Conservation (phyloP, 345 rosid genomes). For the Syzygium grande region DNA sequence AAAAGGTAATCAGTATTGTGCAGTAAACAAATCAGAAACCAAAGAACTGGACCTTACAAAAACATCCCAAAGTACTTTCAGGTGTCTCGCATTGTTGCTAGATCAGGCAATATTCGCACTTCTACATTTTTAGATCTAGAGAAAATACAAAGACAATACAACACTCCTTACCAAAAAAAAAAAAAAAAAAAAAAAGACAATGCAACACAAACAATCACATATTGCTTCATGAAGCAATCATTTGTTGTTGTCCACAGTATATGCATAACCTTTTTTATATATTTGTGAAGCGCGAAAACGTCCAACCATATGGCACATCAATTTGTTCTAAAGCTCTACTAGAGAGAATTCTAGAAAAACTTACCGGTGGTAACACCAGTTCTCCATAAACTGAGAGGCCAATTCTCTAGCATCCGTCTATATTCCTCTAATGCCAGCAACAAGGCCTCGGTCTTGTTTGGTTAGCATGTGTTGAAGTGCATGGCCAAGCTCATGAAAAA, state of each 20-base stretch:
- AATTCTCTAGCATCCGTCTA: conserved; percentile 91
- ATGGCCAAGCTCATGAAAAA: too few relatives aligned
- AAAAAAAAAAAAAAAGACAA: too few relatives aligned
- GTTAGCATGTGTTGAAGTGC: too few relatives aligned
- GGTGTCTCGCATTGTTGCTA: background rate
- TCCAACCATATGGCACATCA: background rate
- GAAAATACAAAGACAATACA: background rate
- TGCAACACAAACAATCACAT: background rate
- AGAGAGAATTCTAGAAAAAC: background rate
- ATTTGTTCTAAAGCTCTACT: background rate
- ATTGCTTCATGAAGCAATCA: background rate
- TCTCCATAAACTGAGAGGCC: conserved; percentile 92
- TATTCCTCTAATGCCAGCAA: conserved; percentile 15
- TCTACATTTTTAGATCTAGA: too few relatives aligned
- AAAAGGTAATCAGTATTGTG: background rate
- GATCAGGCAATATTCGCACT: background rate
- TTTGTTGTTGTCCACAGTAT: background rate
- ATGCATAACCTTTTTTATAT: background rate
- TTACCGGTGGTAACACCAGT: conserved; percentile 92
- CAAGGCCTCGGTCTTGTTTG: conserved; percentile 43
- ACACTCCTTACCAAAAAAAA: too few relatives aligned
- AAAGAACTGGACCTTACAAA: too few relatives aligned
- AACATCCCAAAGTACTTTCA: background rate
- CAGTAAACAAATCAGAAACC: too few relatives aligned
- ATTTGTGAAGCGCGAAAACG: background rate